Evolutionary conservation across 164 flowering plant species (phyloP).

Genomic region (Aristolochia californica): DNA sequence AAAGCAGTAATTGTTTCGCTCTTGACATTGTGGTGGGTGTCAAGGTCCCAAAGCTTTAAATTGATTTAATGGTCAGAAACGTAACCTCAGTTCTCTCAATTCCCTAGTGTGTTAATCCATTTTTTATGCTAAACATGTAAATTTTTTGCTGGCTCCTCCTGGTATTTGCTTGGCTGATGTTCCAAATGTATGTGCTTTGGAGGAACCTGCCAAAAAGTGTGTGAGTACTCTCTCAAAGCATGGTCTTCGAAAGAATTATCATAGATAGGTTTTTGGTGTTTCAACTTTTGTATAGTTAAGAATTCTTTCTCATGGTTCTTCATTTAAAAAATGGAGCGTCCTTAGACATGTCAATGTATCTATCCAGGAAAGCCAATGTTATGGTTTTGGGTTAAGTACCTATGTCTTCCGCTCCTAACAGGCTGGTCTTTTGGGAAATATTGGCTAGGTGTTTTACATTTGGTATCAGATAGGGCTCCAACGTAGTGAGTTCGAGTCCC

Average conservation of each 20-base stretch:
- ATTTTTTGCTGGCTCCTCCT: conserved; percentile 30
- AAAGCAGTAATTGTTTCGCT: not conserved
- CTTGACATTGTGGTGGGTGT: conserved; percentile 7
- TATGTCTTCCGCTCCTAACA: too few relatives aligned
- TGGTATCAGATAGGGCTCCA: too few relatives aligned
- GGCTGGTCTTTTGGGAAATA: too few relatives aligned
- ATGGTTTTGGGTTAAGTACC: too few relatives aligned
- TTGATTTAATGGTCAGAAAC: conserved; percentile 42
- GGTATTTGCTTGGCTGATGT: conserved; percentile 6
- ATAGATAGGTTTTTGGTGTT: too few relatives aligned
- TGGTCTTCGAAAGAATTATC: too few relatives aligned
- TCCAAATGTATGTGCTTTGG: not conserved
- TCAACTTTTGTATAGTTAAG: too few relatives aligned
- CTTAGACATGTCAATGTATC: not conserved
- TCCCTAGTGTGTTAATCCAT: not conserved
- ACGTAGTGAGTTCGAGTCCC: too few relatives aligned
- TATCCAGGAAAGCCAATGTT: not conserved
- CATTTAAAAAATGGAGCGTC: not conserved
- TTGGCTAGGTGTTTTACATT: too few relatives aligned
- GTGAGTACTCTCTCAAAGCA: not conserved
- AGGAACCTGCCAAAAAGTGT: not conserved
- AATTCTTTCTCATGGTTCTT: not conserved
- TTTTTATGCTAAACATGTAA: conserved; percentile 1
- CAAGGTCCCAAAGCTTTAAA: conserved; percentile 23
- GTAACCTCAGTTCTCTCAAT: not conserved